A percentile compares a stretch with the other conserved stretches of the same genome.
phyloP scores from a whole-genome alignment of 305 asterid species.

The Withania somnifera region DNA sequence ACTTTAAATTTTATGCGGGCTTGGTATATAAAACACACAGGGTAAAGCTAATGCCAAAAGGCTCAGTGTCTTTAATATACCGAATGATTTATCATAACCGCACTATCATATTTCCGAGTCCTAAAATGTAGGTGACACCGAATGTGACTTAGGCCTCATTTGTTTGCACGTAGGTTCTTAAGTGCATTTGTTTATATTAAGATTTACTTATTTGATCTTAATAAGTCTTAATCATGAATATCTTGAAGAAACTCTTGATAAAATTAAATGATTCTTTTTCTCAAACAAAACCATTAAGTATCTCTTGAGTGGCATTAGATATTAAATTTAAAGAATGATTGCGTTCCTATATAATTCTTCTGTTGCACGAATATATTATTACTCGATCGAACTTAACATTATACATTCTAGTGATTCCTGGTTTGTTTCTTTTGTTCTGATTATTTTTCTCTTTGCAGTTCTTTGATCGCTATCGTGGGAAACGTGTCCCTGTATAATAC shows the following conservation, averaged over 20 bases:
- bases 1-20: background rate
- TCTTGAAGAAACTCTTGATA: too few species aligned
- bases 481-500: constrained; percentile 18
- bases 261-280: background rate
- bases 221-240: too few species aligned
- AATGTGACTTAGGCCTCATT: background rate
- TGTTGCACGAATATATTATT: background rate
- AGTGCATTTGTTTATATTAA: too few species aligned
- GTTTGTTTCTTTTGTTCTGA: background rate
- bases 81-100: background rate
- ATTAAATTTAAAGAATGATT: background rate
- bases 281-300: background rate
- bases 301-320: background rate
- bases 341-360: background rate
- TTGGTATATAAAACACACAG: background rate
- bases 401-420: background rate
- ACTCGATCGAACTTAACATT: background rate
- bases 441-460: constrained; percentile 11
- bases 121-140: background rate
- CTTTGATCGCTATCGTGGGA: constrained; percentile 21
- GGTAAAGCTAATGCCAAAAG: background rate
- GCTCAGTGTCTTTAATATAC: background rate
- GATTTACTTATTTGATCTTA: too few species aligned
- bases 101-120: background rate
- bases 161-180: too few species aligned